Conservation (phyloP, 2,329 filamentous ascomycete species). For the Paecilomyces fulvus region DNA sequence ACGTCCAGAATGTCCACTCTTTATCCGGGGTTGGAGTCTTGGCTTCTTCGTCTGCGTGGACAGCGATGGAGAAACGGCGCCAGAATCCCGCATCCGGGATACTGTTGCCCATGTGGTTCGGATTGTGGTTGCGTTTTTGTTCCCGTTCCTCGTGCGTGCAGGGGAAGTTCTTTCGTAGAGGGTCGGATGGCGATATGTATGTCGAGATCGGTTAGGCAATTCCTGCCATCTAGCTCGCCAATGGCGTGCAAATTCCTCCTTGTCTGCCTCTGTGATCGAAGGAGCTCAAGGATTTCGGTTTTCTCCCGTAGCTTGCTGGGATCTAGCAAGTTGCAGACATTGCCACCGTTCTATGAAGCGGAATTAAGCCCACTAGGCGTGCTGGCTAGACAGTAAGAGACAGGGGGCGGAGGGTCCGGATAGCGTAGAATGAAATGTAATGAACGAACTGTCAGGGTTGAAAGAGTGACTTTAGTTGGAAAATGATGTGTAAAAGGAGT, state of each 20-base stretch:
- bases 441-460: neutral
- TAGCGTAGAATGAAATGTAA: neutral
- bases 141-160: neutral
- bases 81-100: slow-evolving; percentile 52
- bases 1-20: slow-evolving; percentile 13
- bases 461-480: neutral
- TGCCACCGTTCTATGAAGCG: neutral
- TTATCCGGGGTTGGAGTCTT: slow-evolving; percentile 13
- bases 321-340: neutral
- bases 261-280: neutral
- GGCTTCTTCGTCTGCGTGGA: slow-evolving; percentile 47
- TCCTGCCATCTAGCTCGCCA: neutral
- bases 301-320: neutral
- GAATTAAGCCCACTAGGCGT: neutral
- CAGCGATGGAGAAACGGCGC: slow-evolving; percentile 51
- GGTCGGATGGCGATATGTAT: neutral
- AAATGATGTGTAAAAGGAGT: neutral
- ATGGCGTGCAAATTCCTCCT: neutral
- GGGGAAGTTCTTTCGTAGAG: neutral
- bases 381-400: neutral
- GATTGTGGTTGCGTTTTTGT: neutral
- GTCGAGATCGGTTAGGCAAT: neutral
- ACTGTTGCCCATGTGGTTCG: neutral
- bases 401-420: neutral
- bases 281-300: neutral